phyloP scores from a whole-genome alignment of 371 early-diverging fungal genomes.

The Lichtheimia ornata region DNA sequence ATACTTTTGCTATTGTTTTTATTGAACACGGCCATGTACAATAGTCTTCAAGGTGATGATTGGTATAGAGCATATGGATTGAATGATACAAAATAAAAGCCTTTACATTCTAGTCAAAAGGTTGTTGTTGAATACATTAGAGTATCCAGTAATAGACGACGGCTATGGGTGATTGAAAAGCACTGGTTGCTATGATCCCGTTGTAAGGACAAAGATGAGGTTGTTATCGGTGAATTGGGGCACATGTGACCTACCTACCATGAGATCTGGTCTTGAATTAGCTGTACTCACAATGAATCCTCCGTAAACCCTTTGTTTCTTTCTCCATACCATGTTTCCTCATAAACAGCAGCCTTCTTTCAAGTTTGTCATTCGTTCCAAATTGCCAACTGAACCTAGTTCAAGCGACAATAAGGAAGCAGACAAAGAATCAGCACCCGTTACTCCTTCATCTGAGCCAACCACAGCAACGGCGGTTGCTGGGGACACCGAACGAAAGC shows the following conservation, averaged over 20 bases:
- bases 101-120: no score
- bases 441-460: slow-evolving; percentile 1
- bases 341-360: slow-evolving; percentile 42
- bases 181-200: not conserved
- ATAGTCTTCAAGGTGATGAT: no score
- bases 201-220: not conserved
- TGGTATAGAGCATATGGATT: no score
- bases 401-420: not conserved
- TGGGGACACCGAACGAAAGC: slow-evolving; percentile 32
- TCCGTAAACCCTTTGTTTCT: slow-evolving; percentile 1
- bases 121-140: no score
- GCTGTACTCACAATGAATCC: not conserved
- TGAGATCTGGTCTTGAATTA: no score
- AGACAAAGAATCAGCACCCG: not conserved
- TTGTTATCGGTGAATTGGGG: not conserved
- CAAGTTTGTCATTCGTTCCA: slow-evolving; percentile 47
- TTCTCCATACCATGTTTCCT: slow-evolving; percentile 29
- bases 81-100: no score
- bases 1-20: no score
- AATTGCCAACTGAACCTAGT: slow-evolving; percentile 18
- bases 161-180: not conserved
- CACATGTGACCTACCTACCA: no score
- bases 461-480: not conserved
- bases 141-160: not conserved
- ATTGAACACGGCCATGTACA: no score